Percentiles rank a stretch among this genome's conserved stretches.
Evolutionary conservation across 2,329 filamentous ascomycete genomes (phyloP).

Genomic region (Exophiala alcalophila): DNA sequence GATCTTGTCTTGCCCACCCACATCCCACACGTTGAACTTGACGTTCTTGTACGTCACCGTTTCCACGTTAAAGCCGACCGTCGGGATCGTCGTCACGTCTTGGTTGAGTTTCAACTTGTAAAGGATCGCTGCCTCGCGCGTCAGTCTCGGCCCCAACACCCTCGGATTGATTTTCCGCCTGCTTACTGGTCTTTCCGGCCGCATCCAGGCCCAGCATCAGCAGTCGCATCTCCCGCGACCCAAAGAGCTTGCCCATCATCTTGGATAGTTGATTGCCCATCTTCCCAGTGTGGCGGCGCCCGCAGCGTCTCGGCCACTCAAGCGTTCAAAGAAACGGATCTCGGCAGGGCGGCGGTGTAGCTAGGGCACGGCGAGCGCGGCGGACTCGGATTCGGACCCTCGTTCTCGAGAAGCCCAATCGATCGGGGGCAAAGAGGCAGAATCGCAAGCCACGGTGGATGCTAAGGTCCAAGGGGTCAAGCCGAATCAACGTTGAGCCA

Average conservation of each 20-base stretch:
- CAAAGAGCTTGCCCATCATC: constrained; percentile 98
- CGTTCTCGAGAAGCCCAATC: too few species aligned
- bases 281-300: constrained; percentile 35
- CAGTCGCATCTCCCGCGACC: constrained; percentile 98
- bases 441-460: too few species aligned
- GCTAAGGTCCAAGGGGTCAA: too few species aligned
- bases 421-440: too few species aligned
- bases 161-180: background rate
- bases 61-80: constrained; percentile 98
- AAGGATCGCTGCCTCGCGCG: constrained; percentile 64
- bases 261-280: constrained; percentile 96
- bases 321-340: too few species aligned
- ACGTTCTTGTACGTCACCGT: constrained; percentile 99
- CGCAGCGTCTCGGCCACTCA: constrained; percentile 1
- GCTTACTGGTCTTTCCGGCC: constrained; percentile 85
- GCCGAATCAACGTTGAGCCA: too few species aligned
- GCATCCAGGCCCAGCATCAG: constrained; percentile 97
- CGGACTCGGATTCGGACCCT: too few species aligned
- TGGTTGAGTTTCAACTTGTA: constrained; percentile 99
- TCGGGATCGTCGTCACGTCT: constrained; percentile 97
- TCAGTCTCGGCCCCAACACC: constrained; percentile 7
- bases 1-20: constrained; percentile 98
- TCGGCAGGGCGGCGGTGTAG: too few species aligned
- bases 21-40: constrained; percentile 99
- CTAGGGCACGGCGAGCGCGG: too few species aligned